Evolutionary conservation across 495 filamentous ascomycete species (phyloP), one percentile per base, ranked within the genome.

Genomic region (Sordaria brevicollis): DNA sequence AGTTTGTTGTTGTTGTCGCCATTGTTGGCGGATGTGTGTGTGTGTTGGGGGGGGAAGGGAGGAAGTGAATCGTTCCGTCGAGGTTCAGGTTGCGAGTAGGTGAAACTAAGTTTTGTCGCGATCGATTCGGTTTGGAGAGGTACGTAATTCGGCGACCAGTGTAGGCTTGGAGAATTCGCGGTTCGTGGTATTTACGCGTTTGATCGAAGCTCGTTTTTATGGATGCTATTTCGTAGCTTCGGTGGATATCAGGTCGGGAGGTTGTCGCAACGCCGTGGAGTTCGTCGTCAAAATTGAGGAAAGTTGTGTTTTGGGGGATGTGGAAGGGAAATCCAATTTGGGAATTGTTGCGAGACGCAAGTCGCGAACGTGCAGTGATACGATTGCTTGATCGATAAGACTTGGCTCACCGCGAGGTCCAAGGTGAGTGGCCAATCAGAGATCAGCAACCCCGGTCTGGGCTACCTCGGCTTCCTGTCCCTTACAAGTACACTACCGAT

Each of bases 371-470:
- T n/a, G n/a, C n/a, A n/a, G n/a, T n/a, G n/a, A n/a, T n/a, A n/a
- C 10, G 21, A 41, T 19, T 68, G 69, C 62, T 34, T 15, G 38
- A 68, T 72, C 68, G 72, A 70, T 70, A 73, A 54, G 68, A 57
- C 54, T 62, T 68, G 35, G 35, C 35, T 69, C 68, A 71, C 68
- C 73, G 68, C 70, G 72, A 70, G 68, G 33, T 54, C 3, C 68
- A 66, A 68, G 73, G 74, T 77, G 70, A 76, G 69, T 38, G 35
- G 49, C 76, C 76, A 78, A 78, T 77, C 74, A 74, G n/a, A 25
- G 17, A 5, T 13, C 4, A 9, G 17, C 3, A 0, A 8, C 31
- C 34, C 37, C 29, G 67, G 57, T 75, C 76, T 78, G 74, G 75
- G 76, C 74, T 77, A 73, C 66, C 21, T 69, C 71, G 31, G 33